phyloP scores from a whole-genome alignment of 2,329 filamentous ascomycete species.

The Botryotinia globosa region DNA sequence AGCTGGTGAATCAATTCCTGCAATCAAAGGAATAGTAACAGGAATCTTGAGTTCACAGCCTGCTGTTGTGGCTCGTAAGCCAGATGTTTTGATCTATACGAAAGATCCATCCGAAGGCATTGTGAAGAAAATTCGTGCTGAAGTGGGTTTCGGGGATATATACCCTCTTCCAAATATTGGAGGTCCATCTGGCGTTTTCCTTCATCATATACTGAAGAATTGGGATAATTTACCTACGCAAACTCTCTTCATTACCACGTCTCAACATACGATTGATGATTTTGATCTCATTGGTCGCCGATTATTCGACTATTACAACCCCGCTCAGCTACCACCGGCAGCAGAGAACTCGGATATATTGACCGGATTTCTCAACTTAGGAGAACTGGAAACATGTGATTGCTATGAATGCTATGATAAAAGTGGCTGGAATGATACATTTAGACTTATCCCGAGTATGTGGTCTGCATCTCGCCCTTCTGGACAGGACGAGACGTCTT shows the following conservation, averaged over 20 bases:
- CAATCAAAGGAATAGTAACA: constrained; percentile 27
- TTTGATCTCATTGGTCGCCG: constrained; percentile 19
- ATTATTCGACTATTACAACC: constrained; percentile 29
- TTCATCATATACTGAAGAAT: constrained; percentile 45
- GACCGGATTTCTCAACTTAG: constrained; percentile 46
- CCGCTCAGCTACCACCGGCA: constrained; percentile 40
- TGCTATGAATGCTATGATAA: constrained; percentile 43
- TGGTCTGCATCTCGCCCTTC: constrained; percentile 38
- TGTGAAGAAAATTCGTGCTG: constrained; percentile 15
- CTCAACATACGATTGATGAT: constrained; percentile 13
- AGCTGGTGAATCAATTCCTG: constrained; percentile 26
- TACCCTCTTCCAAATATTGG: constrained; percentile 41
- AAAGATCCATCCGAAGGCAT: constrained; percentile 23
- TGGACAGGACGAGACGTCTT: constrained; percentile 22
- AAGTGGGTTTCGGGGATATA: constrained; percentile 1
- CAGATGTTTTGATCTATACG: constrained; percentile 34
- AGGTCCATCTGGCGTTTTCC: constrained; percentile 46
- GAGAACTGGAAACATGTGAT: constrained; percentile 41
- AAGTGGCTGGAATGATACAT: constrained; percentile 43
- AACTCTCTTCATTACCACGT: constrained; percentile 44
- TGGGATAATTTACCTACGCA: constrained; percentile 47
- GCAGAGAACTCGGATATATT: constrained; percentile 41
- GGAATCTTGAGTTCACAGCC: constrained; percentile 23
- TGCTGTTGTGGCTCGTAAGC: constrained; percentile 22
- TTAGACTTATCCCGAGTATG: constrained; percentile 40